Evolutionary conservation across 2,329 filamentous ascomycete species (phyloP), one percentile per base, ranked within the genome.

Genomic region (Sporothrix mexicana): DNA sequence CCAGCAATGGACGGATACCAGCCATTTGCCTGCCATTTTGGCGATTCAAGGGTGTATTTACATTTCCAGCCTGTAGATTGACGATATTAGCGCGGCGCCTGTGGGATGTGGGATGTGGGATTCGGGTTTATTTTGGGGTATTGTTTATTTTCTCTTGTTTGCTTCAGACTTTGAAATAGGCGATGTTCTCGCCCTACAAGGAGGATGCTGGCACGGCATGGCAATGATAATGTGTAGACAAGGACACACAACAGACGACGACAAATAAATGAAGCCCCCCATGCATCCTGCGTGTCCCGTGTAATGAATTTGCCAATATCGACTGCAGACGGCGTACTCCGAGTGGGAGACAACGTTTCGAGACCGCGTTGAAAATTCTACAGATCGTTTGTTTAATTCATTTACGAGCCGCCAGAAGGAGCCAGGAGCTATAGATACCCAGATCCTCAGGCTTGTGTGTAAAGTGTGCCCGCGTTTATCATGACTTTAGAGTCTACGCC

Each of bases 351-450:
- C 30, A 36, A 55, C 30, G 30, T 36, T 36, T 36, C 30, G 30
- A 36, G 30, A 36, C 5, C 30, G 5, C 30, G 30, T 6, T 7
- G 30, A 36, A 7, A 36, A 36, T 4, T 36, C 30, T 1, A 36
- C 30, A 20, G 9, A 8, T n/a, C 51, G 51, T 41, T n/a, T 20
- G 30, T 43, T n/a, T 36, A 45, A 45, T 20, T 62, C 36, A 62
- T 66, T 47, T 66, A 47, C 61, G 43, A 45, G n/a, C 41, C 41
- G 61, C 61, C 41, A 47, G 20, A 66, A 66, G 62, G 62, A 67
- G 62, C 20, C 20, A 36, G 30, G 30, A 36, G 7, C 4, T 7
- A 36, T 7, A 36, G 30, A 36, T 36, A 36, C 30, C 30, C 30
- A 36, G 30, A 36, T 36, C 30, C 30, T 36, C n/a, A n/a, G n/a